Evolutionary conservation across 2,329 filamentous ascomycete genomes (phyloP), one percentile per base, ranked within the genome.

Genomic region (Neofusicoccum cordaticola): DNA sequence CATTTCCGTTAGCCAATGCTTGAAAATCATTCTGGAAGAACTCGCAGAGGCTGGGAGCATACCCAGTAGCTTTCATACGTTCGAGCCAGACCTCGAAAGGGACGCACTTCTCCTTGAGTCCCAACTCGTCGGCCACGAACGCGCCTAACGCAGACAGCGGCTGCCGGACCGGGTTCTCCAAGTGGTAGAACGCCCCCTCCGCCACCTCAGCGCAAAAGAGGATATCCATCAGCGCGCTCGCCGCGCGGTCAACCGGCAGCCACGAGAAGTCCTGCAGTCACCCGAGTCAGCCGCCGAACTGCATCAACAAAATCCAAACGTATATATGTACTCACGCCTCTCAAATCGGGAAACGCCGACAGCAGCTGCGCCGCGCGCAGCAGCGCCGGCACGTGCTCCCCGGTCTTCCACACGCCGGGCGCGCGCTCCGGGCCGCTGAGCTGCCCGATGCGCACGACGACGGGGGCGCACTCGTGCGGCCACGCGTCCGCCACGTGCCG

Each of bases 101-200:
- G 17, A 45, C 13, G n/a, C 13, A 7, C 15, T 35, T 19, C 22
- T 45, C 22, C 2, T 35, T 2, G 8, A 58, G 27, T n/a, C 17
- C 6, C 27, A 58, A n/a, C 41, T 45, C 53, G 2, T 34, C 3
- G 2, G 11, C 27, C 8, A 47, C 41, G 15, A 34, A 34, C 8
- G 22, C 27, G 7, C 22, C 27, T 22, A 58, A 17, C 1, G 15
- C 41, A 2, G 8, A 4, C 57, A 65, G 62, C 2, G 61, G 35
- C 31, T 67, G 66, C 9, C 66, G 19, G 4, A 66, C 22, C 6
- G 66, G 66, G 53, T 66, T 67, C 22, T 67, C 66, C 6, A 67
- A 9, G 34, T 67, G 66, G 27, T 64, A 67, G 12, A 66, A 4
- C 8, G 13, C 7, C 13, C 37, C 12, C 3, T 44, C 12, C 3